Evolutionary conservation across 2,329 filamentous ascomycete genomes (phyloP), one percentile per base, ranked within the genome.

Genomic region (Leptodontidium sp.): DNA sequence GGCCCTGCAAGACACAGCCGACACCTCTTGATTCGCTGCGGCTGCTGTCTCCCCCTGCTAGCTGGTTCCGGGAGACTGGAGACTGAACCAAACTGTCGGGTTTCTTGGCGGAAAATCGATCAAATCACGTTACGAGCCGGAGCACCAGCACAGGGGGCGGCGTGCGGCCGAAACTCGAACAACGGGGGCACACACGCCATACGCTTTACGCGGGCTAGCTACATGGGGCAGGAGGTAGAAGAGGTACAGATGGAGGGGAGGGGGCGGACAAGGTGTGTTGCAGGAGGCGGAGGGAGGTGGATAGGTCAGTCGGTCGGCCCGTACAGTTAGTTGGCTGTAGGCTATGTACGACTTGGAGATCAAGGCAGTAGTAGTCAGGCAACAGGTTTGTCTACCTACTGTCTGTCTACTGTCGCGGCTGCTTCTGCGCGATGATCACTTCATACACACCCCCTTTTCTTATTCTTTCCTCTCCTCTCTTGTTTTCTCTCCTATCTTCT

Each of bases 61-160:
- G 59, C 40, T 12, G 15, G 59, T 50, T 24, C 59, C 59, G 59
- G 47, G 24, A 49, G 29, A 35, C 43, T 50, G 59, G 59, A 32
- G 29, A 32, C 15, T 62, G 21, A 47, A 47, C 58, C 58, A 61
- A 8, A 32, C 38, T 32, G 43, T 50, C 43, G 59, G 59, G 21
- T 49, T n/a, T 26, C 59, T 62, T 62, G 59, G 59, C 59, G 26
- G 15, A 11, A 43, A 49, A 49, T 62, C 43, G 8, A 62, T 14
- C 45, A 47, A 62, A 62, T 62, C 59, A 62, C 59, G 59, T 62
- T 62, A 62, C 59, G 59, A 62, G 59, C 26, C n/a, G 7, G 26
- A 49, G 29, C 59, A 32, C 59, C 40, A 43, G 59, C 26, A 47
- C 59, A 50, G 24, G 59, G 59, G 59, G 8, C 43, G 24, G 15